Evolutionary conservation across 176 grass and related monocot genomes (phyloP).

Genomic region (Elaeis guineensis): DNA sequence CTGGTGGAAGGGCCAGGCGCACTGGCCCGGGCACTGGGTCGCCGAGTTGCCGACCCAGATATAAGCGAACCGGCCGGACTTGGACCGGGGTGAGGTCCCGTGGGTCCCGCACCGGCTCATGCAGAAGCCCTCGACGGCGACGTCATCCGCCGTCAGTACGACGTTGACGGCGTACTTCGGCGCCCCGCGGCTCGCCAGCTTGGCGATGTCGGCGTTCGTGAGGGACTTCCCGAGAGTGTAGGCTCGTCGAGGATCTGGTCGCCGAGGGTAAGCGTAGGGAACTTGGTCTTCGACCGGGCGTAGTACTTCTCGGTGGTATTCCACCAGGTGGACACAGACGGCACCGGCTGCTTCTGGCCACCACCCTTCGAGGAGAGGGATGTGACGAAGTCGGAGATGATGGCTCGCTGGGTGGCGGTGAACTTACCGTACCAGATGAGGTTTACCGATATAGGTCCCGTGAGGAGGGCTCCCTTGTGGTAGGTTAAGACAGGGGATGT

Average conservation of each 20-base stretch:
- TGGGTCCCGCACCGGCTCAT: slow-evolving; percentile 79
- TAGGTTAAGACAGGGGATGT: slow-evolving; percentile 43
- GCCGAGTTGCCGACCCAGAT: slow-evolving; percentile 91
- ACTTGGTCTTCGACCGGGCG: slow-evolving; percentile 37
- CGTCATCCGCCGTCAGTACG: slow-evolving; percentile 74
- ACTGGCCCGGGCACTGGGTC: slow-evolving; percentile 72
- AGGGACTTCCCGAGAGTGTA: slow-evolving; percentile 52
- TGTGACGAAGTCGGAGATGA: slow-evolving; percentile 65
- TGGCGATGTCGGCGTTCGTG: slow-evolving; percentile 29
- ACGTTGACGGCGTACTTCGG: slow-evolving; percentile 54
- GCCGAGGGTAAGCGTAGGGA: slow-evolving; percentile 25
- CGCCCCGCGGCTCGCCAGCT: slow-evolving; percentile 28
- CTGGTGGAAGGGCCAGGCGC: slow-evolving; percentile 98
- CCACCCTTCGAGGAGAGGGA: slow-evolving; percentile 21
- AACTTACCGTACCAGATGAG: slow-evolving; percentile 60
- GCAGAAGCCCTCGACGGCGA: slow-evolving; percentile 82
- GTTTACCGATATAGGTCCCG: slow-evolving; percentile 41
- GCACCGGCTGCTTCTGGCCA: slow-evolving; percentile 21
- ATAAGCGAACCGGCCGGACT: slow-evolving; percentile 56
- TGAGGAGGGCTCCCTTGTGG: slow-evolving; percentile 52
- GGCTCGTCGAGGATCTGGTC: slow-evolving; percentile 36
- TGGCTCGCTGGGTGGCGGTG: slow-evolving; percentile 42
- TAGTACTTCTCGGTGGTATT: slow-evolving; percentile 68
- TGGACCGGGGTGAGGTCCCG: slow-evolving; percentile 41
- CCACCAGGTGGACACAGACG: slow-evolving; percentile 65